phyloP scores from a whole-genome alignment of 805 yeast species.

The Suhomyces kilbournensis region DNA sequence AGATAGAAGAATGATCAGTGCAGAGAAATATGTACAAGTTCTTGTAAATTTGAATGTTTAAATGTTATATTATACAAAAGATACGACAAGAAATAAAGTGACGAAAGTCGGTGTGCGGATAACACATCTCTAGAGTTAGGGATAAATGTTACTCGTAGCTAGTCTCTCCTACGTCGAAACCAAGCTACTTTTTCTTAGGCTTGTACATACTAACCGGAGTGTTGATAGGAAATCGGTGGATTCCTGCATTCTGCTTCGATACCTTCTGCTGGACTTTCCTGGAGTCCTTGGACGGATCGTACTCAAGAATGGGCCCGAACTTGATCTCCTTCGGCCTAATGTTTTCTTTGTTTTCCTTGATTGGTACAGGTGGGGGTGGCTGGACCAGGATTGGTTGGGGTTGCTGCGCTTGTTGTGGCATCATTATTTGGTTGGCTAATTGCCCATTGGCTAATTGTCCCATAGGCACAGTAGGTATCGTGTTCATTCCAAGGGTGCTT shows the following conservation, averaged over 20 bases:
- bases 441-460: not conserved
- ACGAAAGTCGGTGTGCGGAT: not conserved
- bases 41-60: no score
- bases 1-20: no score
- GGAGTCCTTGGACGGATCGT: slow-evolving; percentile 36
- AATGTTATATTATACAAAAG: no score
- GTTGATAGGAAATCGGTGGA: slow-evolving; percentile 29
- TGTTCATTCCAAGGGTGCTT: not conserved
- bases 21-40: no score
- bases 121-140: no score
- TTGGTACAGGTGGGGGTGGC: slow-evolving; percentile 5
- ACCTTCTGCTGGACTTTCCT: slow-evolving; percentile 15
- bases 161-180: no score
- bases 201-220: slow-evolving; percentile 34
- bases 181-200: slow-evolving; percentile 23
- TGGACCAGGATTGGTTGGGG: not conserved
- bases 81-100: not conserved
- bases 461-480: not conserved
- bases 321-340: slow-evolving; percentile 26
- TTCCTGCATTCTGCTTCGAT: slow-evolving; percentile 14
- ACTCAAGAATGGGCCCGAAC: slow-evolving; percentile 40
- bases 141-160: no score
- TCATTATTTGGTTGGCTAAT: not conserved
- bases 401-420: not conserved
- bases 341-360: slow-evolving; percentile 18